These are phyloP conservation scores for Lactarius quietus DNA, from an alignment of 768 basidiomycete species.

Conservation along the genomic window DNA sequence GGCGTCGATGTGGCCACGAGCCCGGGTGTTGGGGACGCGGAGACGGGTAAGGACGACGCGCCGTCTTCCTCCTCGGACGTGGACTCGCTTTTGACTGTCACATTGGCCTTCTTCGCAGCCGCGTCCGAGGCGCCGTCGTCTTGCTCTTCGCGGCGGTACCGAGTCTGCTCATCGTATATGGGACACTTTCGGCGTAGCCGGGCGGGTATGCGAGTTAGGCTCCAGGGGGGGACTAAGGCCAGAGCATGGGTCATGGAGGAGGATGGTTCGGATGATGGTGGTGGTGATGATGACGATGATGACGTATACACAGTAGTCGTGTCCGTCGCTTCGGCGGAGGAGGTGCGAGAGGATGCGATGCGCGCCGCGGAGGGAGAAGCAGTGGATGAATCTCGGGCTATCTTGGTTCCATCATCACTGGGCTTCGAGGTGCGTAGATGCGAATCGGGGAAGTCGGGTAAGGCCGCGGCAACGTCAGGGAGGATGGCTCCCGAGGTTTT, in stretches of 20 bases:
- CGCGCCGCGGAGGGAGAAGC: slow-evolving; percentile 2
- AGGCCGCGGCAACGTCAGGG: not conserved
- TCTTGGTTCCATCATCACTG: not conserved
- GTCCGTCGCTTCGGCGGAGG: slow-evolving; percentile 13
- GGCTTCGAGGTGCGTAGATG: slow-evolving; percentile 1
- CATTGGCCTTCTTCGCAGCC: not conserved
- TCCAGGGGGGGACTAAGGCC: not conserved
- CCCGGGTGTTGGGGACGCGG: not conserved
- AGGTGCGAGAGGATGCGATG: slow-evolving; percentile 11
- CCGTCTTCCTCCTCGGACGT: not conserved
- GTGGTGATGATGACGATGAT: not conserved
- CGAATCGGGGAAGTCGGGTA: slow-evolving; percentile 10
- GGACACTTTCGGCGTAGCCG: slow-evolving; percentile 21
- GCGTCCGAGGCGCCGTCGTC: not conserved
- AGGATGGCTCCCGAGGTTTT: not conserved
- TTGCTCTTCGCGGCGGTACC: not conserved
- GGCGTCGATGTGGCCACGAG: not conserved
- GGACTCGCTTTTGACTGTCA: not conserved
- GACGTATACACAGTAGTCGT: not conserved
- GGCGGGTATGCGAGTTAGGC: slow-evolving; percentile 17
- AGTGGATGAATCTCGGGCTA: slow-evolving; percentile 6
- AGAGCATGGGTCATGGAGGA: not conserved
- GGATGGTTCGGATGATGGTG: not conserved
- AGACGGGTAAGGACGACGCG: not conserved
- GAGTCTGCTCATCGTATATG: slow-evolving; percentile 3